Evolutionary conservation across 805 yeast species (phyloP), one percentile per base, ranked within the genome.

Genomic region (Yarrowia sp.): DNA sequence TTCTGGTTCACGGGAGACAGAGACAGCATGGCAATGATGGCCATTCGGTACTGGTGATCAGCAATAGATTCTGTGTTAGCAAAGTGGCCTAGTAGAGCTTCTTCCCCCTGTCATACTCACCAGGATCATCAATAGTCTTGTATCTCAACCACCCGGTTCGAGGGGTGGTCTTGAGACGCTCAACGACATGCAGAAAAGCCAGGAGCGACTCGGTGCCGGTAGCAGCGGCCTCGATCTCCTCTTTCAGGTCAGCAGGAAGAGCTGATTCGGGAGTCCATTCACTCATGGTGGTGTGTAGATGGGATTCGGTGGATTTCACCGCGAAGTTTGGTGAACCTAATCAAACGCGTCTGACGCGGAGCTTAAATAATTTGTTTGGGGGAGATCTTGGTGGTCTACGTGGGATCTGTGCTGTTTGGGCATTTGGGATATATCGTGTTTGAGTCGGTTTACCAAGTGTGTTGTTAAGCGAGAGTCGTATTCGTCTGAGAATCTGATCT

Each of bases 41-140:
- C 87, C 97, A 94, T 93, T 69, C 99, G 83, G 77, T 94, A 93
- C 97, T 93, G 93, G 78, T 94, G 98, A 78, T 93, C 98, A n/a
- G 91, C 85, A 65, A 92, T 92, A 65, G 90, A 85, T 78, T 92
- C 75, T 66, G 67, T 50, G 50, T 63, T 49, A 41, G 59, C 15
- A 5, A 26, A 4, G 14, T 3, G 10, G 15, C 41, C 10, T 8
- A 35, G 22, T 5, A 5, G 12, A 3, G 5, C 8, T 16, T 15
- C 58, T 3, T 26, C 3, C n/a, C 4, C 7, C 42, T 32, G 4
- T n/a, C 8, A 3, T n/a, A 69, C 68, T 48, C 52, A 69, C 71
- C 91, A 2, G 88, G 87, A 35, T 81, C 74, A 1, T 82, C 82
- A 16, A 82, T 76, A 9, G 81, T 76, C 11, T 85, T 84, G 74